A percentile compares a stretch with the other conserved stretches of the same genome.
phyloP scores from a whole-genome alignment of 2,329 filamentous ascomycete genomes.

The Ilyonectria robusta region DNA sequence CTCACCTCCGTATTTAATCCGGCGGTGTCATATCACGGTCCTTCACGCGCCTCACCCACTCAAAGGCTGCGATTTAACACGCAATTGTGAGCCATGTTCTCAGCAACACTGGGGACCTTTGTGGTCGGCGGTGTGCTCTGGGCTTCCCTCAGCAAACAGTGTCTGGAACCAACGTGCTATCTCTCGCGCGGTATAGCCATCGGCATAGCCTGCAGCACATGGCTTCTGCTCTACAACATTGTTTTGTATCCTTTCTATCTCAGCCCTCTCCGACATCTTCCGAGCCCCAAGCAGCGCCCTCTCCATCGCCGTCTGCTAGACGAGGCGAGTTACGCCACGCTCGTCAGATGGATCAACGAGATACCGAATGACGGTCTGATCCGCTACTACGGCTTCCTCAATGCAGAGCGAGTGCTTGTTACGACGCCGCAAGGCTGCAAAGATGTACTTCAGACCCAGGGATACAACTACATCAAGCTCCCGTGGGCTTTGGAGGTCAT shows the following conservation, averaged over 20 bases:
- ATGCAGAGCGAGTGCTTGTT: constrained; percentile 20
- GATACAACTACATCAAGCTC: constrained; percentile 34
- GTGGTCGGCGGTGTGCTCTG: constrained; percentile 14
- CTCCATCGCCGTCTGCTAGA: constrained; percentile 18
- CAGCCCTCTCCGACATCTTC: constrained; percentile 32
- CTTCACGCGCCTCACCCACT: neutral
- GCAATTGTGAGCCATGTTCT: constrained; percentile 15
- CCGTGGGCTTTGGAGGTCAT: constrained; percentile 33
- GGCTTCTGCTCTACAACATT: constrained; percentile 21
- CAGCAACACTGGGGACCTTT: constrained; percentile 10
- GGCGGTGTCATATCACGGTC: neutral
- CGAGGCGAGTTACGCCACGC: constrained; percentile 25
- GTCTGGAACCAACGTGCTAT: constrained; percentile 68
- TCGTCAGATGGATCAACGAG: constrained; percentile 30
- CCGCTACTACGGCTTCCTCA: constrained; percentile 25
- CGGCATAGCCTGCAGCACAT: constrained; percentile 66
- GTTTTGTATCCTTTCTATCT: constrained; percentile 31
- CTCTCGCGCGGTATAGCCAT: constrained; percentile 69
- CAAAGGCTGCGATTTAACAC: neutral
- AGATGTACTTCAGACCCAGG: constrained; percentile 20
- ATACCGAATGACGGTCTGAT: constrained; percentile 26
- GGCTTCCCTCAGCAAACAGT: constrained; percentile 20
- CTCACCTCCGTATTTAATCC: neutral
- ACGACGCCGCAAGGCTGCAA: constrained; percentile 18
- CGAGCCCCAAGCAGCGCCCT: constrained; percentile 21